Evolutionary conservation across 1,284 basidiomycete genomes (phyloP).

Genomic region (Xerocomus nothofagi): DNA sequence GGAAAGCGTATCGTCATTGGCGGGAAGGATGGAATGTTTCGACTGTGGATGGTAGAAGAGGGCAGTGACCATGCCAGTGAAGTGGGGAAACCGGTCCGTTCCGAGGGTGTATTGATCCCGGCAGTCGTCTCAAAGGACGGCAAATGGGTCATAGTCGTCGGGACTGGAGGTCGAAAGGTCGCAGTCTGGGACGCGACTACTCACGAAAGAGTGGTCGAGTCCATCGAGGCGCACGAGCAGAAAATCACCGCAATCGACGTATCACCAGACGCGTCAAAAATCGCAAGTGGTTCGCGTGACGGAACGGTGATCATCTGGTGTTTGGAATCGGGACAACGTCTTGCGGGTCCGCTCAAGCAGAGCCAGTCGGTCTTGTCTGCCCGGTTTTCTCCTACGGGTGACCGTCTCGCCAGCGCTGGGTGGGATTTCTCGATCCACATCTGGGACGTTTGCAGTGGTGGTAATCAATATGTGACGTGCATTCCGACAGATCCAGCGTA

Average conservation of each 20-base stretch:
- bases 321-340: conserved; percentile 12
- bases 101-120: neutral
- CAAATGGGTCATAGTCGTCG: conserved; percentile 14
- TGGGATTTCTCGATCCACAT: conserved; percentile 11
- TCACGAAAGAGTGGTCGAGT: conserved; percentile 8
- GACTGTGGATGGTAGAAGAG: conserved; percentile 7
- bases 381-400: conserved; percentile 21
- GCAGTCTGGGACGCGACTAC: conserved; percentile 13
- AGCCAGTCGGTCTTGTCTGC: conserved; percentile 10
- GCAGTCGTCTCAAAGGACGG: conserved; percentile 20
- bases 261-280: conserved; percentile 15
- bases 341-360: conserved; percentile 19
- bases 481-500: conserved; percentile 3
- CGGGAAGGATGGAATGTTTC: conserved; percentile 9
- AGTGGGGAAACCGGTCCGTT: neutral
- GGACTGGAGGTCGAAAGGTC: conserved; percentile 5
- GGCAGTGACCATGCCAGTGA: neutral
- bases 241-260: conserved; percentile 23
- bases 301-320: conserved; percentile 25
- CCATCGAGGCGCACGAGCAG: conserved; percentile 13
- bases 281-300: conserved; percentile 24
- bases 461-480: neutral
- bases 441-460: conserved; percentile 5
- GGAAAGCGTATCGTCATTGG: conserved; percentile 6
- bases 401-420: conserved; percentile 17